These are phyloP conservation scores for Zostera marina DNA, from an alignment of 116 monocot genomes.

Conservation along the genomic window DNA sequence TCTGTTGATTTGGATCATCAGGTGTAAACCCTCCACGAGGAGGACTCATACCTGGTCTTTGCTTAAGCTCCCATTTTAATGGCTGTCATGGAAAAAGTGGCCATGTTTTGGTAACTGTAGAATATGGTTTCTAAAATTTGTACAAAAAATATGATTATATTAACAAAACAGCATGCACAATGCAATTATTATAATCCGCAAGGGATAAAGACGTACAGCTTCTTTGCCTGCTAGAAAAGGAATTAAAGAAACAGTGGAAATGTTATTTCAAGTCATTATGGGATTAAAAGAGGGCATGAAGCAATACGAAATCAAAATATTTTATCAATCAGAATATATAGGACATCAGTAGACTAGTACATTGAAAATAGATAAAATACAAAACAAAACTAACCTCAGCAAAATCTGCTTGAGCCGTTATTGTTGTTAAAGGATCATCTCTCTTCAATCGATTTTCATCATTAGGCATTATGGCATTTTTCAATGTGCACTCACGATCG, in stretches of 20 bases:
- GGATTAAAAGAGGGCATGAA: too few species aligned
- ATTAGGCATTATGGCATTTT: constrained; percentile 91
- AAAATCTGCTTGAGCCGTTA: constrained; percentile 67
- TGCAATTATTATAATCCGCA: too few species aligned
- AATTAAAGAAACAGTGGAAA: too few species aligned
- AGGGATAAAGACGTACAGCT: too few species aligned
- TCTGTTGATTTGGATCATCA: constrained; percentile 98
- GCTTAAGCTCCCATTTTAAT: constrained; percentile 92
- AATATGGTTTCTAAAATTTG: neutral
- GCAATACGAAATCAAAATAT: neutral
- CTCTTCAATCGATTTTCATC: constrained; percentile 84
- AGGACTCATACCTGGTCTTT: constrained; percentile 89
- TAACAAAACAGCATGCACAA: neutral
- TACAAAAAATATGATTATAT: neutral
- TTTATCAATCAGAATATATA: neutral
- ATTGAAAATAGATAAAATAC: neutral
- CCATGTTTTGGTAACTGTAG: neutral
- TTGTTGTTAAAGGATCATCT: constrained; percentile 86
- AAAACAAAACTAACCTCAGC: constrained; percentile 29
- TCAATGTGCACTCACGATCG: constrained; percentile 88
- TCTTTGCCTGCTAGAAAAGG: too few species aligned
- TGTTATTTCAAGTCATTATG: too few species aligned
- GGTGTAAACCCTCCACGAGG: constrained; percentile 79
- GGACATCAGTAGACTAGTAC: neutral
- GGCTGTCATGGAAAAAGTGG: constrained; percentile 20